Percentiles rank a stretch among this genome's conserved stretches.
Conservation (phyloP, 2,329 filamentous ascomycete genomes). For the Dothideomycetes sp. region DNA sequence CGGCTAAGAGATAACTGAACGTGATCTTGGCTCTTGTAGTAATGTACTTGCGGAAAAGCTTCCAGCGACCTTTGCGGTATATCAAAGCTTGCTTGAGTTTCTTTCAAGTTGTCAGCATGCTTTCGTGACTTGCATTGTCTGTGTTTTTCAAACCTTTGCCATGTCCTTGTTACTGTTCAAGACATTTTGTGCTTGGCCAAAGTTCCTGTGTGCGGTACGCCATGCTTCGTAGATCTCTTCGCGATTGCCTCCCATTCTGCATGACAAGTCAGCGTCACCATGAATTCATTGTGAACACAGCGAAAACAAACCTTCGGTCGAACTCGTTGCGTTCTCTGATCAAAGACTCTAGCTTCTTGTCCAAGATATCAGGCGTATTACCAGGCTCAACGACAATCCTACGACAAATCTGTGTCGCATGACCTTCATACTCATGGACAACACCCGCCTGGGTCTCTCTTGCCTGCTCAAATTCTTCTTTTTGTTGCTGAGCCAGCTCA, state of each 20-base stretch:
- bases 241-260: slow-evolving; percentile 23
- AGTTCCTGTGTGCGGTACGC: slow-evolving; percentile 1
- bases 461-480: slow-evolving; percentile 21
- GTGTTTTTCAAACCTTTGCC: slow-evolving; percentile 36
- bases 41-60: slow-evolving; percentile 72
- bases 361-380: slow-evolving; percentile 26
- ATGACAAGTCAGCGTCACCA: background rate
- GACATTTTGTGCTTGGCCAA: slow-evolving; percentile 17
- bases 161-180: slow-evolving; percentile 22
- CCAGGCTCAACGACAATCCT: slow-evolving; percentile 24
- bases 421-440: slow-evolving; percentile 20
- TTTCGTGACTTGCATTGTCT: too few relatives aligned
- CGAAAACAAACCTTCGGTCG: slow-evolving; percentile 3
- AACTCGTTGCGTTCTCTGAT: slow-evolving; percentile 11
- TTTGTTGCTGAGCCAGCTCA: slow-evolving; percentile 25
- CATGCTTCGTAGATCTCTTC: slow-evolving; percentile 22
- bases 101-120: slow-evolving; percentile 28
- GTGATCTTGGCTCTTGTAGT: slow-evolving; percentile 76
- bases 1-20: slow-evolving; percentile 80
- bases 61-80: slow-evolving; percentile 66
- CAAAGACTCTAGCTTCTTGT: slow-evolving; percentile 25
- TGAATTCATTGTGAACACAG: background rate
- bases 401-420: slow-evolving; percentile 19
- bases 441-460: slow-evolving; percentile 22
- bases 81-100: slow-evolving; percentile 52